These are phyloP conservation scores for Dryadomyces sulphureus DNA, from an alignment of 2,329 filamentous ascomycete species.

Conservation along the genomic window DNA sequence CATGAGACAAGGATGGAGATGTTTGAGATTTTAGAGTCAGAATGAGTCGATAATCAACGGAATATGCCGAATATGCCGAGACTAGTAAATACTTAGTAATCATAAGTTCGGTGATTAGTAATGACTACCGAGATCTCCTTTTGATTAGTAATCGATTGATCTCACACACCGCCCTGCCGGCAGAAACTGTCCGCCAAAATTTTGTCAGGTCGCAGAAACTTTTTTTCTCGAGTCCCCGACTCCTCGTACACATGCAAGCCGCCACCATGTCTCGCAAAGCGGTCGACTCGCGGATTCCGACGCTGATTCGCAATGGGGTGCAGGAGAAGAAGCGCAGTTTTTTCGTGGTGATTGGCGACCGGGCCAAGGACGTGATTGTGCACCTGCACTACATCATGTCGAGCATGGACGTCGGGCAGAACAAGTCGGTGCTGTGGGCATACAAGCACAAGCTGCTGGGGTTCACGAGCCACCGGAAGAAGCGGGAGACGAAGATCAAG, in stretches of 20 bases:
- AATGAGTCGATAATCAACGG: no score
- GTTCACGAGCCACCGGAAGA: conserved; percentile 92
- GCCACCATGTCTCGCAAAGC: conserved; percentile 42
- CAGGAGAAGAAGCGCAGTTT: conserved; percentile 97
- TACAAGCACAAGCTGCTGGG: conserved; percentile 96
- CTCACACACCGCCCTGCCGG: neutral
- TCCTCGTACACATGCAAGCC: neutral
- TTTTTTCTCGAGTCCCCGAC: neutral
- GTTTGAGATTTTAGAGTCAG: neutral
- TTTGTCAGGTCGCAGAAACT: neutral
- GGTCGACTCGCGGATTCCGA: conserved; percentile 72
- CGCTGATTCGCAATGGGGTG: conserved; percentile 80
- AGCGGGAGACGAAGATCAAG: conserved; percentile 96
- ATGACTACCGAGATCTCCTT: no score
- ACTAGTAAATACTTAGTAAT: no score
- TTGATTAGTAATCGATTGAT: no score
- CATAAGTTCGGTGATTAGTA: no score
- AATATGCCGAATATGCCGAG: no score
- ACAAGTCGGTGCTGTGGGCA: conserved; percentile 89
- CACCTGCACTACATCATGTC: conserved; percentile 87
- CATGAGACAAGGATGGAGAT: neutral
- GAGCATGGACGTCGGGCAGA: conserved; percentile 56
- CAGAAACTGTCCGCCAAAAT: neutral
- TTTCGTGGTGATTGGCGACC: conserved; percentile 91
- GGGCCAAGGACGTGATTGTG: conserved; percentile 91